Base-by-base conservation (phyloP, 2,329 filamentous ascomycete genomes). In the Penicillium digitatum region DNA sequence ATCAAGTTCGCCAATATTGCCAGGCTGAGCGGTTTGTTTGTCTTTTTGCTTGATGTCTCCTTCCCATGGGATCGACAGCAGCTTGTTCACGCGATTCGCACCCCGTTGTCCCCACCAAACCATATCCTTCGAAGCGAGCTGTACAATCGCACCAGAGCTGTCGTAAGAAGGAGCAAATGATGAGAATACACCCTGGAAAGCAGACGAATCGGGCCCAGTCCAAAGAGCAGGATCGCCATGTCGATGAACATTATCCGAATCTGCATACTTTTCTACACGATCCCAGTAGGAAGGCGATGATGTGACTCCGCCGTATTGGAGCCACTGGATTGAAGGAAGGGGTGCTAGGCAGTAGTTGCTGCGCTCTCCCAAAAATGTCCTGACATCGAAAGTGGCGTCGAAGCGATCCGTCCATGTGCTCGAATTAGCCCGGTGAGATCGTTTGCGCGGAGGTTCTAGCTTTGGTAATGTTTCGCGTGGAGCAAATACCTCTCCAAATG, bases 101-200 rank as follows among this genome's bases (percentile, higher is more conserved):
- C 77, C 77, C 48, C 69, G 65, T 58, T 74, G 72, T 27, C 67
- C 69, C 76, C 76, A 80, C 76, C 77, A 80, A n/a, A 74, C 62
- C 50, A 74, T 62, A 46, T 74, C 69, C 48, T 77, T 77, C 5
- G 71, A 67, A 56, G 75, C 68, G n/a, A 66, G 64, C 35, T 76
- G 69, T n/a, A 78, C 58, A 40, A 78, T 62, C 14, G 76, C 70
- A 1, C 68, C 71, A 8, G 74, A 72, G 57, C 76, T 78, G 57
- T 80, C 78, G 53, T 72, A 74, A 24, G 71, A 71, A 9, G 78
- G 78, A 4, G 76, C 78, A 68, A 80, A 80, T 11, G 77, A 78
- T 4, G 77, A 79, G 58, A 78, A 80, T 20, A 74, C 73, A 31
- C 75, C 72, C 44, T 73, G 73, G 46, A 77, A 71, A 31, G 74